phyloP scores from a whole-genome alignment of 495 filamentous ascomycete genomes.

The Aspergillus baeticus region DNA sequence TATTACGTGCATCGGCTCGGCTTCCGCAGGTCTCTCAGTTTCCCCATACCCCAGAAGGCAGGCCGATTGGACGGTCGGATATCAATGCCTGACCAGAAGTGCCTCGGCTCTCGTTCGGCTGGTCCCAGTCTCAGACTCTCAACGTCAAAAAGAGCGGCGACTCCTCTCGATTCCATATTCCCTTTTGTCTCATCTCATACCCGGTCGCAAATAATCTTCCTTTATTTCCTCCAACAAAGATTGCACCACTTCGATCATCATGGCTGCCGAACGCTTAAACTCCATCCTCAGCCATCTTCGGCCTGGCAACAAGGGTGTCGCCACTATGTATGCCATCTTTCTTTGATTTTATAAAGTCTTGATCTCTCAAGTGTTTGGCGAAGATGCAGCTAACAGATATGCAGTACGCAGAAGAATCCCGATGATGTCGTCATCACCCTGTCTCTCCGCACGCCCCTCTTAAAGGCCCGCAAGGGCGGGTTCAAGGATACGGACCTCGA shows the following conservation, averaged over 20 bases:
- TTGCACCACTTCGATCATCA: conserved; percentile 35
- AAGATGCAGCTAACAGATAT: conserved; percentile 10
- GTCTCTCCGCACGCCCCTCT: conserved; percentile 73
- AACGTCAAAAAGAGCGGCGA: conserved; percentile 1
- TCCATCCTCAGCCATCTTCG: conserved; percentile 87
- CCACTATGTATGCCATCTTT: conserved; percentile 64
- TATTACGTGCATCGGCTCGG: not conserved
- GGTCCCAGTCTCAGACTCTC: not conserved
- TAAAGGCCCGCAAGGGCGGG: conserved; percentile 78
- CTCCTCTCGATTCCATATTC: not conserved
- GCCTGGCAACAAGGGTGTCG: conserved; percentile 53
- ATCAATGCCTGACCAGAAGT: not conserved
- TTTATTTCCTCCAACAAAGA: too few species aligned
- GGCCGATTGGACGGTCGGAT: not conserved
- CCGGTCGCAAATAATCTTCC: too few species aligned
- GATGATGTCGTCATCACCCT: conserved; percentile 95
- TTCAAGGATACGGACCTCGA: conserved; percentile 96
- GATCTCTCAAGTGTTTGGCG: not conserved
- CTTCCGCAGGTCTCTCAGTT: not conserved
- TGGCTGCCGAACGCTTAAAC: conserved; percentile 83
- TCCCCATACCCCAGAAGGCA: not conserved
- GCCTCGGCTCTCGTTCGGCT: conserved; percentile 21
- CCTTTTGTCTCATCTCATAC: not conserved
- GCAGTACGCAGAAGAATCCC: conserved; percentile 85
- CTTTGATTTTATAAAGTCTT: not conserved